Conservation (phyloP, 1,284 basidiomycete genomes). For the Ceratobasidium sp. region DNA sequence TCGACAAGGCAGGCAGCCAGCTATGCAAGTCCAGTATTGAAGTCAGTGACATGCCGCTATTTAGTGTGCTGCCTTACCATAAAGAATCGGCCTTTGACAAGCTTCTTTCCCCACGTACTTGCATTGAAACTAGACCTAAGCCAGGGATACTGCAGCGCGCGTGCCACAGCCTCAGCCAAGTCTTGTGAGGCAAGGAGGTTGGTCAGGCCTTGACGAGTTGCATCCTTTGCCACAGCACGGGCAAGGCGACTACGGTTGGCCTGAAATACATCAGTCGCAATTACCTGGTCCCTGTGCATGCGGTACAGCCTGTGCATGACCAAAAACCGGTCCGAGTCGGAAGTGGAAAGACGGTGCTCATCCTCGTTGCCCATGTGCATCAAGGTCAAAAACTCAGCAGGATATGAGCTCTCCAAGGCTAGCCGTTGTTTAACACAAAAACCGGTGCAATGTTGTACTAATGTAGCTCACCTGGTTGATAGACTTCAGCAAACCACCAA, state of each 20-base stretch:
- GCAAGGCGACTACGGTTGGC: neutral
- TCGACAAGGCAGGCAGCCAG: neutral
- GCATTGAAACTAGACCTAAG: constrained; percentile 12
- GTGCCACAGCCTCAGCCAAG: neutral
- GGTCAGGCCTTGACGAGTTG: neutral
- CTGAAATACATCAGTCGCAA: neutral
- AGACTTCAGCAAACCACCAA: constrained; percentile 26
- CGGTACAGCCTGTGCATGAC: neutral
- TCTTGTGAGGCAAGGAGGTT: neutral
- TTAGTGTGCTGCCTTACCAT: neutral
- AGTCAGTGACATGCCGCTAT: neutral
- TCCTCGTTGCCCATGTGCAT: constrained; percentile 33
- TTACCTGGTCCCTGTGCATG: neutral
- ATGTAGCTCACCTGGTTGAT: neutral
- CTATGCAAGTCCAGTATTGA: neutral
- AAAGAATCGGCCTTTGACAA: constrained; percentile 14
- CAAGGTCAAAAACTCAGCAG: constrained; percentile 23
- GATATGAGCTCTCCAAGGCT: neutral
- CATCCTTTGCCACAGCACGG: neutral
- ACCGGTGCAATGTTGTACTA: too few species aligned
- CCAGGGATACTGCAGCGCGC: neutral
- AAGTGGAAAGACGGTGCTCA: neutral
- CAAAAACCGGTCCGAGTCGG: constrained; percentile 19
- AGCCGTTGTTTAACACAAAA: too few species aligned
- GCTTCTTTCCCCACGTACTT: constrained; percentile 18